Conservation (phyloP, 2,329 filamentous ascomycete genomes). For the Aspergillus sp. region DNA sequence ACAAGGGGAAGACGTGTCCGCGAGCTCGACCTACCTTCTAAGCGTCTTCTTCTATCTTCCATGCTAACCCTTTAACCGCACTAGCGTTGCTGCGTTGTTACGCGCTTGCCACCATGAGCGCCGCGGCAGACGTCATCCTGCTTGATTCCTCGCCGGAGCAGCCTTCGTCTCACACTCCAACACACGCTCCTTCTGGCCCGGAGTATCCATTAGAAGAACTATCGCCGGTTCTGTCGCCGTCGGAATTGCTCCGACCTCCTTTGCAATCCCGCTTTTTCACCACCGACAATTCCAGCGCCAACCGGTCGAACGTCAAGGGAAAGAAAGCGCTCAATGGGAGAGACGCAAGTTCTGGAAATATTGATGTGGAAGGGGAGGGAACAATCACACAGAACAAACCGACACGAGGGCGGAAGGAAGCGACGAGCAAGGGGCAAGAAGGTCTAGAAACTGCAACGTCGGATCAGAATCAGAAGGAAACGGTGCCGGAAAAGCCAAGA, state of each 20-base stretch:
- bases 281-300: conserved; percentile 6
- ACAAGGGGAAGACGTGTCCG: background rate
- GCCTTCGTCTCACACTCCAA: conserved; percentile 31
- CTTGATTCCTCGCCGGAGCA: conserved; percentile 43
- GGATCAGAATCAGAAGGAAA: conserved; percentile 13
- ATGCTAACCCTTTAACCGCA: background rate
- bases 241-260: conserved; percentile 22
- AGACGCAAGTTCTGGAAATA: conserved; percentile 10
- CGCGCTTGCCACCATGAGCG: conserved; percentile 36
- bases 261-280: conserved; percentile 29
- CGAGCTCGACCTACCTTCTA: background rate
- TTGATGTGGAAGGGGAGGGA: conserved; percentile 6
- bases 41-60: background rate
- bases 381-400: conserved; percentile 10
- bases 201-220: background rate
- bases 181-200: conserved; percentile 20
- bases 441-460: background rate
- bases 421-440: conserved; percentile 7
- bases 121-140: conserved; percentile 36
- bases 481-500: conserved; percentile 19
- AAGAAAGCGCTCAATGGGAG: conserved; percentile 10
- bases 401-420: conserved; percentile 16
- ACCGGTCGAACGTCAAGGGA: conserved; percentile 3
- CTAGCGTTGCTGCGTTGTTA: background rate
- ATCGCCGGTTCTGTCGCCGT: conserved; percentile 28